phyloP scores from a whole-genome alignment of 1,284 basidiomycete genomes.

The Pascua sp. region DNA sequence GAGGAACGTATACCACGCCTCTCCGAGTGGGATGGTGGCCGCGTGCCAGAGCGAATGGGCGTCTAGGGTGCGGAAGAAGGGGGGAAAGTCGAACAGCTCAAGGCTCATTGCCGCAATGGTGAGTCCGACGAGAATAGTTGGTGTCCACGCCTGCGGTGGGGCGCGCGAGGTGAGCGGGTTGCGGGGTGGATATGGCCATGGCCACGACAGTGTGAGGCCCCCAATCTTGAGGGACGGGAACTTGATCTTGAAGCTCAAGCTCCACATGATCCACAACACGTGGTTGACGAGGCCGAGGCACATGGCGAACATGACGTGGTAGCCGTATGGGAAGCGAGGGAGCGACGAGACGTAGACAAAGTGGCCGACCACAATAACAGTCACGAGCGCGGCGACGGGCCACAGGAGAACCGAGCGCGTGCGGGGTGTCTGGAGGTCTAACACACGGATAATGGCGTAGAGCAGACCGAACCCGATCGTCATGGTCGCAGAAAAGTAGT shows the following conservation, averaged over 20 bases:
- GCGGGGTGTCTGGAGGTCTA: constrained; percentile 56
- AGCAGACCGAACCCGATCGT: constrained; percentile 74
- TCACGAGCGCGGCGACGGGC: constrained; percentile 16
- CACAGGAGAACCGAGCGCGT: constrained; percentile 19
- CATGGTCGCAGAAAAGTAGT: constrained; percentile 91
- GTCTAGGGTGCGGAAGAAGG: constrained; percentile 72
- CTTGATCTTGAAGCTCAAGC: constrained; percentile 55
- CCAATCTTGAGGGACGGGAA: constrained; percentile 23
- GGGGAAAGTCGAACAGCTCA: constrained; percentile 91
- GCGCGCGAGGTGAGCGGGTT: constrained; percentile 23
- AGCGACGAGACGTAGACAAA: constrained; percentile 57
- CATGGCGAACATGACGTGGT: constrained; percentile 88
- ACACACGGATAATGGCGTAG: constrained; percentile 69
- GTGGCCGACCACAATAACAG: constrained; percentile 36
- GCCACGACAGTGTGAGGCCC: constrained; percentile 1
- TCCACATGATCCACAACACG: constrained; percentile 75
- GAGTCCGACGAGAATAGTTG: constrained; percentile 60
- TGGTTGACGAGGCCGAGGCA: constrained; percentile 67
- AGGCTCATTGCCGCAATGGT: constrained; percentile 74
- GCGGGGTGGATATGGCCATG: constrained; percentile 33
- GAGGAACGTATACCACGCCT: constrained; percentile 76
- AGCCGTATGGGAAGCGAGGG: constrained; percentile 81
- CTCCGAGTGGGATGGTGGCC: constrained; percentile 73
- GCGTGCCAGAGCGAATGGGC: constrained; percentile 95
- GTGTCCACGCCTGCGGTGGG: constrained; percentile 52